phyloP scores from a whole-genome alignment of 306 rosid genomes.

The Styphnolobium japonicum region DNA sequence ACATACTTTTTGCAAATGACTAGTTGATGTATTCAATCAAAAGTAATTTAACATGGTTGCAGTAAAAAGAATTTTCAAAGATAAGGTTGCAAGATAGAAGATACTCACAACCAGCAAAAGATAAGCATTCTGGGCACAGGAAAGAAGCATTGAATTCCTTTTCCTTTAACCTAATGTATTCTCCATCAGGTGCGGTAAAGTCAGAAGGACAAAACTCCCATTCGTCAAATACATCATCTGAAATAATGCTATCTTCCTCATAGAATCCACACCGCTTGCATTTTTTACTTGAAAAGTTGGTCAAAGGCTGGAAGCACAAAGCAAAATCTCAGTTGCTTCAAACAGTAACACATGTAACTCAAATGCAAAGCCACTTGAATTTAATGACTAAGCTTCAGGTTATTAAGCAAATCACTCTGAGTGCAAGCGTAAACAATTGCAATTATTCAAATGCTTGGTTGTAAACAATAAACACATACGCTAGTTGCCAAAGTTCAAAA shows the following conservation, averaged over 20 bases:
- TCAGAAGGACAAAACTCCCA: constrained; percentile 96
- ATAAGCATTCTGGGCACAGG: constrained; percentile 55
- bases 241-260: constrained; percentile 58
- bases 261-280: constrained; percentile 95
- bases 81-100: not conserved
- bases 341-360: constrained; percentile 8
- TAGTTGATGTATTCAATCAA: not conserved
- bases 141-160: constrained; percentile 75
- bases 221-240: constrained; percentile 75
- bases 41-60: constrained; percentile 13
- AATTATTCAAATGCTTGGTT: not conserved
- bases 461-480: not conserved
- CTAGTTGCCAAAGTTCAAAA: not conserved
- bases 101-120: constrained; percentile 54
- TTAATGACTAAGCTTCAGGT: constrained; percentile 1
- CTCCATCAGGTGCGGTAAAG: constrained; percentile 53
- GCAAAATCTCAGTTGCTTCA: constrained; percentile 22
- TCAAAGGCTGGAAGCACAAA: constrained; percentile 75
- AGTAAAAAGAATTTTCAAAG: not conserved
- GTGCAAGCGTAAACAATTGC: not conserved
- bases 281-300: constrained; percentile 54
- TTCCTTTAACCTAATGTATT: constrained; percentile 46
- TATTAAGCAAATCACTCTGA: not conserved
- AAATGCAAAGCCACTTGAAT: not conserved
- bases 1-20: not conserved